Evolutionary conservation across 2,329 filamentous ascomycete species (phyloP).

Genomic region (Teratosphaeria gauchensis): DNA sequence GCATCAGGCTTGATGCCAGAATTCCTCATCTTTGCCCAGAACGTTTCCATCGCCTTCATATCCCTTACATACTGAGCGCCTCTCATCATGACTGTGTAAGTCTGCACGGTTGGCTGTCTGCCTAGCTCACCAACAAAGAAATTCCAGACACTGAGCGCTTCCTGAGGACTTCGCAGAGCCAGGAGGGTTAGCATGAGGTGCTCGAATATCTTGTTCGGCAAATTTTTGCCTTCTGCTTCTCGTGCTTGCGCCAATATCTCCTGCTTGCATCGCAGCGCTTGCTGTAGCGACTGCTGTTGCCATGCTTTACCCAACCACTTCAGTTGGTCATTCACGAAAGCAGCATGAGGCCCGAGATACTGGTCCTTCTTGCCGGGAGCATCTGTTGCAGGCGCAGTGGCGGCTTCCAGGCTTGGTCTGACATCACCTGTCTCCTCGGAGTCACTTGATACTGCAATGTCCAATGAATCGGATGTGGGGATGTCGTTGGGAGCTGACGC

Average conservation of each 20-base stretch:
- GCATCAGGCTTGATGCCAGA: constrained; percentile 53
- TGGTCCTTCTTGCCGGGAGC: background rate
- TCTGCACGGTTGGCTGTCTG: constrained; percentile 50
- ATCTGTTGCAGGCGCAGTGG: background rate
- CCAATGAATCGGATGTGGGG: background rate
- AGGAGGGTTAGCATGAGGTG: constrained; percentile 41
- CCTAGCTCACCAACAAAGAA: constrained; percentile 42
- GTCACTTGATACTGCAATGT: background rate
- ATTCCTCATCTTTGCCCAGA: constrained; percentile 56
- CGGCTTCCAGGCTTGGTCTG: background rate
- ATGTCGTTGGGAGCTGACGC: background rate
- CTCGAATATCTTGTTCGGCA: constrained; percentile 24
- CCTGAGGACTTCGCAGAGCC: constrained; percentile 30
- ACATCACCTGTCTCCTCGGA: background rate
- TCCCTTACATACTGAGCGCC: constrained; percentile 57
- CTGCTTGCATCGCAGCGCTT: constrained; percentile 11
- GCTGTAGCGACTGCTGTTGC: constrained; percentile 11
- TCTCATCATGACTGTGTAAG: constrained; percentile 65
- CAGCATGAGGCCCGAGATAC: background rate
- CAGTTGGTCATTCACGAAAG: constrained; percentile 6
- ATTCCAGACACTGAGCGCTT: constrained; percentile 49
- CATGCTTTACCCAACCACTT: constrained; percentile 12
- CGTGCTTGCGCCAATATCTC: constrained; percentile 6
- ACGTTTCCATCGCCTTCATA: constrained; percentile 47
- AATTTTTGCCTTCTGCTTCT: constrained; percentile 1